These are phyloP conservation scores for Lasiodiplodia sp. DNA, from an alignment of 2,329 filamentous ascomycete genomes.

Conservation along the genomic window DNA sequence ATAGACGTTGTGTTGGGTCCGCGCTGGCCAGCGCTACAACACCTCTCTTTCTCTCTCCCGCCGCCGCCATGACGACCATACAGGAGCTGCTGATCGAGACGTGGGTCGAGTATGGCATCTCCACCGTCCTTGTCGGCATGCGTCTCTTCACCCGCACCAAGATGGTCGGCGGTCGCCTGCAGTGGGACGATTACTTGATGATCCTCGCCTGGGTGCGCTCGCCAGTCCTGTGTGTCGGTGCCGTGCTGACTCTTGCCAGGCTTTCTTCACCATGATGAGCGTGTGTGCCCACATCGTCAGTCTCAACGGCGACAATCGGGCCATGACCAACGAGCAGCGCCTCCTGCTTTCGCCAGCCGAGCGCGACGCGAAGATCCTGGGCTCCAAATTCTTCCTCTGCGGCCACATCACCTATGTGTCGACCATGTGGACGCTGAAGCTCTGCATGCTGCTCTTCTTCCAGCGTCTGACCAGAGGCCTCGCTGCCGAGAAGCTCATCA, in stretches of 20 bases:
- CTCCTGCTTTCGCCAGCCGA: conserved; percentile 40
- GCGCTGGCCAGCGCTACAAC: not conserved
- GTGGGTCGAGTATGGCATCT: conserved; percentile 48
- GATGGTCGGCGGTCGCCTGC: conserved; percentile 44
- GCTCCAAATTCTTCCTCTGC: conserved; percentile 47
- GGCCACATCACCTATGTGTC: conserved; percentile 46
- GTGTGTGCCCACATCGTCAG: conserved; percentile 40
- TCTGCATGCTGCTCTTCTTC: conserved; percentile 54
- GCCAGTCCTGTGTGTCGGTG: not conserved
- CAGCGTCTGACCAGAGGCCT: conserved; percentile 45
- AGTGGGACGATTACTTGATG: conserved; percentile 48
- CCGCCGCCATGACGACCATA: not conserved
- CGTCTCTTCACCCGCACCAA: conserved; percentile 45
- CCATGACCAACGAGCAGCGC: conserved; percentile 44
- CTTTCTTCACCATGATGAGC: conserved; percentile 35
- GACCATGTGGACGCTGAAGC: conserved; percentile 51
- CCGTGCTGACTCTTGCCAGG: conserved; percentile 7
- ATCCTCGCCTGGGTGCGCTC: conserved; percentile 39
- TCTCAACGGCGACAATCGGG: conserved; percentile 39
- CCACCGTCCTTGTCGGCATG: conserved; percentile 41
- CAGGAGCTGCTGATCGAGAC: conserved; percentile 38
- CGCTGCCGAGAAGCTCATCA: conserved; percentile 47
- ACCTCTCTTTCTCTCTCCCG: not conserved
- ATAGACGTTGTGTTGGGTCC: not conserved
- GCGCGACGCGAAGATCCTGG: conserved; percentile 39